Conservation (phyloP, 73 alveolate genomes). For the Stentor coeruleus region DNA sequence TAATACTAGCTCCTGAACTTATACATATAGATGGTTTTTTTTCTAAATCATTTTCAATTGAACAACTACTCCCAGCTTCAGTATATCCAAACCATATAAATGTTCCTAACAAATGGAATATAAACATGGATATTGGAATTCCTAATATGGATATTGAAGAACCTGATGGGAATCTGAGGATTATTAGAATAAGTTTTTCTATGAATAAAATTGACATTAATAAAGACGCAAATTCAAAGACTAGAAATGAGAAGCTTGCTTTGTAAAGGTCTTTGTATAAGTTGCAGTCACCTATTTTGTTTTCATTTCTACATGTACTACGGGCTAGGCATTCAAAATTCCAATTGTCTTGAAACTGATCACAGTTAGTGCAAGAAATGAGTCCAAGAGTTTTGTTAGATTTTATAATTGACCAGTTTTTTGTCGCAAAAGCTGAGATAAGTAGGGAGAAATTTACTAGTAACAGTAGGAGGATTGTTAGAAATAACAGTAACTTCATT, state of each 20-base stretch:
- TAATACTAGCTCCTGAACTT: neutral
- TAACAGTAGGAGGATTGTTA: too few relatives aligned
- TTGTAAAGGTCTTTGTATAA: slow-evolving; percentile 18
- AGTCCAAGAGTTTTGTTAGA: neutral
- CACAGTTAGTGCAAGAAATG: neutral
- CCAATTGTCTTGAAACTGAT: neutral
- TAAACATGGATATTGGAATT: neutral
- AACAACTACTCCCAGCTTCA: neutral
- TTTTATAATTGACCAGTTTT: neutral
- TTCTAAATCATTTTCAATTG: neutral
- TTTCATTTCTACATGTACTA: neutral
- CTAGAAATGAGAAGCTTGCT: neutral
- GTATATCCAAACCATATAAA: slow-evolving; percentile 4
- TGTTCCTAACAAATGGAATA: neutral
- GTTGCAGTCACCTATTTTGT: neutral
- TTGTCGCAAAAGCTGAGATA: neutral
- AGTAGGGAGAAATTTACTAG: neutral
- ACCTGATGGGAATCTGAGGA: neutral
- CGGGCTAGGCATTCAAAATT: neutral
- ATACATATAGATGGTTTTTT: neutral
- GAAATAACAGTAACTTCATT: too few relatives aligned
- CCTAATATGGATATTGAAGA: neutral
- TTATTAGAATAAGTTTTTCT: neutral
- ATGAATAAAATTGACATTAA: neutral
- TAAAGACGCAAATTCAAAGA: neutral